Evolutionary conservation across 257 asterid species (phyloP), one percentile per base, ranked within the genome.

Genomic region (Handroanthus guayacan): DNA sequence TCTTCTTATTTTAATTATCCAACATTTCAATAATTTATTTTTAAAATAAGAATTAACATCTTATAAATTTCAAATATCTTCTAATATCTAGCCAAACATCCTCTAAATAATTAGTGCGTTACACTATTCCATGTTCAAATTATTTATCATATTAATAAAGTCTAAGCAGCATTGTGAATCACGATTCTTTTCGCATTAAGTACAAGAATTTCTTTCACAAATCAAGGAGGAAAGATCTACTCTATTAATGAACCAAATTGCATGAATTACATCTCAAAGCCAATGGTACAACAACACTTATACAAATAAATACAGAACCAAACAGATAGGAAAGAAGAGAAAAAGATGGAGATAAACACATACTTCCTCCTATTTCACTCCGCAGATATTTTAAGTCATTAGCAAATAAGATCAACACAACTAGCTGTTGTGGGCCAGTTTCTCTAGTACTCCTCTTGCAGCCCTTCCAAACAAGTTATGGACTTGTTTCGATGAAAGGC

Each of bases 401-500:
- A 52, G 58, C 20, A n/a, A 17, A 61, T n/a, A 3, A 20, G 25
- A 8, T 5, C 13, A 8, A 1, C 60, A 72, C 79, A 76, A 77
- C 80, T 75, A 80, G 75, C 17, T 69, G 84, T 82, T 75, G 87
- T 64, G 18, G 12, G 36, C 47, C 56, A 72, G 50, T 66, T 78
- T 79, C 51, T 83, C 89, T 8, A 94, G 69, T 44, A 90, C 72
- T 63, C 86, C 97, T 65, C 81, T 87, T 50, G 99, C 92, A 51
- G 97, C 95, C 77, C 82, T 89, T 61, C 85, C 89, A 71, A 92
- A 94, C 91, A 94, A 80, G 85, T 88, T 94, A 16, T 88, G 89
- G 56, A 89, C 97, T 97, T 94, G 98, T 76, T 91, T 94, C 6
- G 91, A 74, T 25, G 99, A 87, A 69, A 92, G 89, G 20, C 99